Conservation (phyloP, 202 grass and related monocot species). For the Hordeum pubiflorum region DNA sequence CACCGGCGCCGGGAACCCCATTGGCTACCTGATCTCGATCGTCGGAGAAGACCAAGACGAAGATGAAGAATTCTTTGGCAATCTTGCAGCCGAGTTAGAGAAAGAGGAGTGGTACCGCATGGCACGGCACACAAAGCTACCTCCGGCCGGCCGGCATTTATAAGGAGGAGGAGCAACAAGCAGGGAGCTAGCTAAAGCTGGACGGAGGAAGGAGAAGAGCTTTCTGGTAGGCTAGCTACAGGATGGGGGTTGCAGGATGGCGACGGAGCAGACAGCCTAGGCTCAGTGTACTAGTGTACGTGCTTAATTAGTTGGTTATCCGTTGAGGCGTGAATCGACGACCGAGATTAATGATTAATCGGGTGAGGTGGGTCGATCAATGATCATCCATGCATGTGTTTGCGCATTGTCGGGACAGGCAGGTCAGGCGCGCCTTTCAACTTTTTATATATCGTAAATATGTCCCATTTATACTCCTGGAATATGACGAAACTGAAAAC, state of each 20-base stretch:
- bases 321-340: too few species aligned
- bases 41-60: too few species aligned
- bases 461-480: too few species aligned
- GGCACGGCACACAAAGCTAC: background rate
- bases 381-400: too few species aligned
- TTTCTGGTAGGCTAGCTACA: background rate
- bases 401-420: too few species aligned
- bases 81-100: too few species aligned
- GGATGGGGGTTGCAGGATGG: background rate
- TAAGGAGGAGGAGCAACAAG: too few species aligned
- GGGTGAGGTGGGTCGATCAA: background rate
- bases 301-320: background rate
- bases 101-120: background rate
- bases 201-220: background rate
- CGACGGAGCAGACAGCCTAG: background rate
- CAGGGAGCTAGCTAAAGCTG: background rate
- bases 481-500: too few species aligned
- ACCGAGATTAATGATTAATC: background rate
- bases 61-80: too few species aligned
- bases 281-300: background rate
- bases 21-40: background rate
- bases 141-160: background rate
- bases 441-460: too few species aligned
- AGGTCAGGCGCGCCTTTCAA: too few species aligned
- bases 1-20: constrained; percentile 46